Evolutionary conservation across 352 stramenopile genomes (phyloP).

Genomic region (Phytophthora tentaculata): DNA sequence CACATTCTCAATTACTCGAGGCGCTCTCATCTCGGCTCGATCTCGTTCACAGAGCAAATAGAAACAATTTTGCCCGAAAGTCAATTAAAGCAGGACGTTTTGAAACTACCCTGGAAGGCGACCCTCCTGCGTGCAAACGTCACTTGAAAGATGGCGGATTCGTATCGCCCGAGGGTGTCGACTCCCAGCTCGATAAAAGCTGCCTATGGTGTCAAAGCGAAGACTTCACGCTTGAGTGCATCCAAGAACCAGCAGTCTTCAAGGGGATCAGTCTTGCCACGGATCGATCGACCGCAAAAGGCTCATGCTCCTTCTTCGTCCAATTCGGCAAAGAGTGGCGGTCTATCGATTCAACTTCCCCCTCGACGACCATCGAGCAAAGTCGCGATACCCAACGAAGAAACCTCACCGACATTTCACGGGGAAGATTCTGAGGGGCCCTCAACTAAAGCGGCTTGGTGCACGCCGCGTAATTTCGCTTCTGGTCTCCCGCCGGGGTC

Average conservation of each 20-base stretch:
- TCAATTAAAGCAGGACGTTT: constrained; percentile 20
- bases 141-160: constrained; percentile 36
- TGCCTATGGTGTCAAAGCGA: constrained; percentile 28
- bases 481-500: constrained; percentile 21
- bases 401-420: constrained; percentile 46
- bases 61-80: neutral
- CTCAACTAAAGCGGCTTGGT: constrained; percentile 57
- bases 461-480: constrained; percentile 52
- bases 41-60: constrained; percentile 15
- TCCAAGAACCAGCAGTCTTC: constrained; percentile 39
- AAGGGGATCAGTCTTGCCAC: constrained; percentile 35
- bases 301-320: constrained; percentile 7
- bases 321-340: constrained; percentile 23
- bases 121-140: constrained; percentile 12
- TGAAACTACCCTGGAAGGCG: constrained; percentile 22
- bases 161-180: constrained; percentile 29
- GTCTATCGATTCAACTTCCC: constrained; percentile 24
- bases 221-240: constrained; percentile 10
- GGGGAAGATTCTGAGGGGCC: constrained; percentile 32
- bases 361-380: constrained; percentile 23
- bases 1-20: constrained; percentile 33
- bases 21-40: constrained; percentile 16
- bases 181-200: constrained; percentile 29
- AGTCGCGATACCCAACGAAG: constrained; percentile 8
- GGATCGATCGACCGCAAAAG: constrained; percentile 37